phyloP scores from a whole-genome alignment of 2,329 filamentous ascomycete genomes.

The Botrytis porri region DNA sequence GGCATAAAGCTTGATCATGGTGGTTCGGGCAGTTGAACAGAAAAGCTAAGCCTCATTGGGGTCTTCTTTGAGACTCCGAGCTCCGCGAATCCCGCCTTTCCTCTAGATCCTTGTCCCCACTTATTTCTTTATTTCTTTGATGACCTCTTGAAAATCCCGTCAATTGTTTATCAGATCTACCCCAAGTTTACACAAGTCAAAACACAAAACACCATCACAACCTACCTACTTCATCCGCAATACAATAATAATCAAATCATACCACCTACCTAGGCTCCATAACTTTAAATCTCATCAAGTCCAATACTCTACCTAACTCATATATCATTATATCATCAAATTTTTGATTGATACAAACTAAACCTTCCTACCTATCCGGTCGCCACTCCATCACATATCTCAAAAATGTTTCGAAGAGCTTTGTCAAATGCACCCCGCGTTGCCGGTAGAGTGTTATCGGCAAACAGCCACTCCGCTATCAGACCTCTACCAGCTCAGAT shows the following conservation, averaged over 20 bases:
- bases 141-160: constrained; percentile 6
- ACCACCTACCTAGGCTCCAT: not conserved
- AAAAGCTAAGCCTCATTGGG: not conserved
- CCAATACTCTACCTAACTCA: not conserved
- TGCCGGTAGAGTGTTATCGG: constrained; percentile 34
- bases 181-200: not conserved
- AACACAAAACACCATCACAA: not conserved
- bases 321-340: not conserved
- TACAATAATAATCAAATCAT: not conserved
- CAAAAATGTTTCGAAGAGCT: constrained; percentile 36
- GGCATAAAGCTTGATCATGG: not conserved
- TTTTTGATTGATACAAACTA: not conserved
- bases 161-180: constrained; percentile 16
- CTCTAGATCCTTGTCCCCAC: not conserved
- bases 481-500: constrained; percentile 29
- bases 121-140: not conserved
- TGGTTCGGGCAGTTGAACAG: not conserved
- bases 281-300: not conserved
- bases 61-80: not conserved
- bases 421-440: constrained; percentile 33
- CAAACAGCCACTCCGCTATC: constrained; percentile 29
- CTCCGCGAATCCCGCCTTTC: constrained; percentile 1
- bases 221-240: not conserved
- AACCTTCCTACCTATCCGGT: constrained; percentile 8
- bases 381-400: not conserved